phyloP scores from a whole-genome alignment of 371 early-diverging fungal genomes.

The Rhizopus arrhizus region DNA sequence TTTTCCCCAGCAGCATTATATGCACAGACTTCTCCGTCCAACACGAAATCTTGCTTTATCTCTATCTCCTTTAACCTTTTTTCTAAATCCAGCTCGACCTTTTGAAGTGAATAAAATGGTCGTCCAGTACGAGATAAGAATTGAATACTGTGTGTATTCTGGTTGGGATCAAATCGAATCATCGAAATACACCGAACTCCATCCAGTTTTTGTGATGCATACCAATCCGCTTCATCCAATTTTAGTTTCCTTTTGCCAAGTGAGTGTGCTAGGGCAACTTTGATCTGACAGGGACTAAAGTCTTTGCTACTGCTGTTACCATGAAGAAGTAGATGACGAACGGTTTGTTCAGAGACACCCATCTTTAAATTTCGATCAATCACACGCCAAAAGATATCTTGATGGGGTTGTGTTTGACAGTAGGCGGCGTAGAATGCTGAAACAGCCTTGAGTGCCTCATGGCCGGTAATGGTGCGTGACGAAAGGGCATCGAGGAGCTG shows the following conservation, averaged over 20 bases:
- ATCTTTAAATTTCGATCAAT: slow-evolving; percentile 60
- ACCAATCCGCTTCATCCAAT: slow-evolving; percentile 32
- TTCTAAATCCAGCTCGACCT: slow-evolving; percentile 40
- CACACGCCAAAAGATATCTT: slow-evolving; percentile 50
- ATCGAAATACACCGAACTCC: slow-evolving; percentile 60
- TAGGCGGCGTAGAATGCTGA: slow-evolving; percentile 36
- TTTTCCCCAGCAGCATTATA: slow-evolving; percentile 23
- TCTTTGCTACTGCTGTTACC: slow-evolving; percentile 5
- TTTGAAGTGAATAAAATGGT: slow-evolving; percentile 36
- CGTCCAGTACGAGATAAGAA: slow-evolving; percentile 57
- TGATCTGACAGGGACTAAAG: neutral
- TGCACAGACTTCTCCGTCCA: slow-evolving; percentile 66
- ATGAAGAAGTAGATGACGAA: slow-evolving; percentile 32
- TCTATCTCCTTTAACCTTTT: slow-evolving; percentile 11
- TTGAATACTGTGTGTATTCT: slow-evolving; percentile 21
- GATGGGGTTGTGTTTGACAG: slow-evolving; percentile 30
- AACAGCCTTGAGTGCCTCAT: slow-evolving; percentile 44
- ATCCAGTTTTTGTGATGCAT: slow-evolving; percentile 62
- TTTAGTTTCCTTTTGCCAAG: neutral
- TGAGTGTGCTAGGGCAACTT: slow-evolving; percentile 5
- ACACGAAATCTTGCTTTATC: slow-evolving; percentile 25
- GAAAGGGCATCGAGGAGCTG: slow-evolving; percentile 47
- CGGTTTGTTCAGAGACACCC: slow-evolving; percentile 45
- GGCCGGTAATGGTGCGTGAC: slow-evolving; percentile 48
- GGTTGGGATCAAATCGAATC: slow-evolving; percentile 19